phyloP scores from a whole-genome alignment of 768 basidiomycete genomes.

The Xanthoconium purpureum region DNA sequence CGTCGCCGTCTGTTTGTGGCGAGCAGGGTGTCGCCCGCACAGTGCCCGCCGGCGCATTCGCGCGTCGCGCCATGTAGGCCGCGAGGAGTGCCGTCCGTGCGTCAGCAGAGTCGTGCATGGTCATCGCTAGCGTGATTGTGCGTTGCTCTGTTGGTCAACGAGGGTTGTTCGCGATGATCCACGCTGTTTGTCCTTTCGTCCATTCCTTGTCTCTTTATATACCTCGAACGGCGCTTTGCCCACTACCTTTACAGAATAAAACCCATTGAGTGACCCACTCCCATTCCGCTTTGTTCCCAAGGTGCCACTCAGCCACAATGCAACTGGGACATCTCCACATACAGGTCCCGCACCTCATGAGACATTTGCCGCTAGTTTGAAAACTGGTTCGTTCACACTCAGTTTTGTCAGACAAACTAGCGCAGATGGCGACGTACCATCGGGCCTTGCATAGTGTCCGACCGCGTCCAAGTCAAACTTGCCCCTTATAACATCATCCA shows the following conservation, averaged over 20 bases:
- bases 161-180: neutral
- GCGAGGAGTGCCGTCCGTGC: constrained; percentile 33
- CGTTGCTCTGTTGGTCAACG: neutral
- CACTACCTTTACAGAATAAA: constrained; percentile 12
- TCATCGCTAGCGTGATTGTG: constrained; percentile 4
- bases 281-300: constrained; percentile 12
- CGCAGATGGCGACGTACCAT: constrained; percentile 38
- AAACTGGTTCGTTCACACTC: constrained; percentile 20
- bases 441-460: constrained; percentile 60
- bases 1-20: neutral
- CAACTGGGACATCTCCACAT: neutral
- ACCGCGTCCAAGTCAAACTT: constrained; percentile 63
- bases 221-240: constrained; percentile 17
- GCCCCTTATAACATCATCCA: constrained; percentile 53
- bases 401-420: constrained; percentile 1
- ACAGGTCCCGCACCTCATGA: neutral
- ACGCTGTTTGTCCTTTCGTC: neutral
- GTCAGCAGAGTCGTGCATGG: constrained; percentile 31
- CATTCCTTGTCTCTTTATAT: constrained; percentile 22
- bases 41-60: constrained; percentile 19
- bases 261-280: constrained; percentile 5
- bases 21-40: neutral
- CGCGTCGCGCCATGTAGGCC: constrained; percentile 25
- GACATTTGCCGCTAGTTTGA: constrained; percentile 20
- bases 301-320: constrained; percentile 2